Evolutionary conservation across 257 asterid species (phyloP), one percentile per base, ranked within the genome.

Genomic region (Mentha longifolia): DNA sequence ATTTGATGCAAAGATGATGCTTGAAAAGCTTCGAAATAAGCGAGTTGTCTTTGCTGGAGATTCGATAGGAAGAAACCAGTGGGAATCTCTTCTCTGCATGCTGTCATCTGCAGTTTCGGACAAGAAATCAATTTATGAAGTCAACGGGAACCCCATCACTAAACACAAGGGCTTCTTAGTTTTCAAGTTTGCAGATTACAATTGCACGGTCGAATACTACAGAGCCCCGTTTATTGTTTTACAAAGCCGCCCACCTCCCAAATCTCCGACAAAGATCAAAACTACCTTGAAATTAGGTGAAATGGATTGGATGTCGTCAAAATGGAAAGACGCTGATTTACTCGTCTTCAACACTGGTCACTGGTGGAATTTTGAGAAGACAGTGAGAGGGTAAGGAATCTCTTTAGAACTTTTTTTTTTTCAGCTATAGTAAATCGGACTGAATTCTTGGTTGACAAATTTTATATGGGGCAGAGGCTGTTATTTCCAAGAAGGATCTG

Each of bases 1-100:
- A 83, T 94, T 91, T 70, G 82, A 87, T 80, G 92, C 92, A 12
- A 88, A 79, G 77, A 59, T 54, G 39, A 85, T 93, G 96, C 80
- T 93, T 17, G 95, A 93, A 45, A 93, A 86, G 69, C 74, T 93
- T 58, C 84, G 96, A 68, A 84, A 91, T 65, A 93, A 87, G 73
- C 90, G 97, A 16, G 68, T 93, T 7, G 97, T 84, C 10, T 93
- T 91, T 72, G 97, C 84, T 5, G 98, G 98, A 50, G 98, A 93
- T 75, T 93, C 98, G n/a, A 93, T 93, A 19, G 98, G 98, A 64
- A 85, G 98, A 88, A 93, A 93, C 87, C 98, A 93, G 78, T 93
- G 98, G 98, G 98, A 93, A 78, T 91, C 98, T 51, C 85, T 93
- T 20, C 95, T 93, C 12, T 93, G 98, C 84, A 85, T 93, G 90